Base-by-base conservation (phyloP, 192 early-diverging fungal genomes). In the Backusella morwellensis region DNA sequence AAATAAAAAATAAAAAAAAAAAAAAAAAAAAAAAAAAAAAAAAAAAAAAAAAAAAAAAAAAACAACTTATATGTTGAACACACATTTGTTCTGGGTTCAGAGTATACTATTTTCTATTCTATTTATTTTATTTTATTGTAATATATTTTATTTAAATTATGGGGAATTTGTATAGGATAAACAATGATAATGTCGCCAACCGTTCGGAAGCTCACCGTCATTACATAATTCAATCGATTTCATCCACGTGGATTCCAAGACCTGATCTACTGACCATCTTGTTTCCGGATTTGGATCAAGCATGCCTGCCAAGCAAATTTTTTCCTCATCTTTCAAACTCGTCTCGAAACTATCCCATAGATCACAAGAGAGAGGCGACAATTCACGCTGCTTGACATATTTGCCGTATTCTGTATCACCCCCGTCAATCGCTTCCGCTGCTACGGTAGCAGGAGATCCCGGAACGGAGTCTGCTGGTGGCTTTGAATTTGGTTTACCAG, bases 281-380 rank as follows among this genome's bases (percentile, higher is more conserved):
- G 84, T 91, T 47, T 83, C 83, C 6, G 92, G 87, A 70, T 95
- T 90, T 6, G 97, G 97, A 66, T 95, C 90, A 23, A 97, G 77
- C 81, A 97, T 95, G 41, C 84, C 77, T 79, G 93, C 91, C 86
- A 98, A 88, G 50, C 96, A 81, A 32, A 88, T 88, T 19, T 91
- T 81, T n/a, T 90, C 86, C 15, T 88, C 89, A n/a, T 86, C 76
- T 21, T 90, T 87, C 17, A 70, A 21, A n/a, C 68, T 11, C 1
- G 19, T 50, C 17, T 23, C 42, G 29, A 72, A 80, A 66, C 87
- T 88, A 54, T 94, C 90, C 78, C 97, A 90, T 14, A 92, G 91
- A 82, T 78, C 79, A 70, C 77, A 63, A 59, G 85, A 85, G 41
- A 75, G 73, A 34, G 86, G 34, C 23, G 26, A 32, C 1, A 21